Evolutionary conservation across 768 basidiomycete species (phyloP), one percentile per base, ranked within the genome.

Genomic region (Candolleomyces aberdarensis): DNA sequence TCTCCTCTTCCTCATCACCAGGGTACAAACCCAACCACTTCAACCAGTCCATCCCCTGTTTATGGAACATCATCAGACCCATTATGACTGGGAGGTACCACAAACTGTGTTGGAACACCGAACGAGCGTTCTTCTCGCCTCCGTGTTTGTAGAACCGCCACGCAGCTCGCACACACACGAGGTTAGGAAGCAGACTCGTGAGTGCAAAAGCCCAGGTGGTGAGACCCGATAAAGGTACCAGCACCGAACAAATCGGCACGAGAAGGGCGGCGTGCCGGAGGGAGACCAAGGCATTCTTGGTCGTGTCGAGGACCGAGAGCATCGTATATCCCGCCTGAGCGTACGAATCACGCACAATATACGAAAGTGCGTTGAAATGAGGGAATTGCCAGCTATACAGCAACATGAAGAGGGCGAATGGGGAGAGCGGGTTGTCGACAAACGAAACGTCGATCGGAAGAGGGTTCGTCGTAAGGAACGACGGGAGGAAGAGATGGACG

Each of bases 341-440:
- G 73, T 99, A 99, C 19, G 89, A 89, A 10, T 83, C 85, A 41
- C 96, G 86, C 9, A 96, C 83, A 54, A 96, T 78, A 73, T 97
- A 85, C 8, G 95, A 88, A n/a, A 99, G 80, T 1, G 94, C 74
- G 73, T 96, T 98, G 78, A 99, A 98, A 73, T 99, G 96, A 40
- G 96, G 96, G 76, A 98, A 98, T 71, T 99, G 97, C 96, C 96
- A 99, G 62, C 90, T 91, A 77, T 88, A 99, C 9, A 97, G 82
- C 51, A 98, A 74, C 74, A 88, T 81, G 76, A 92, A 93, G 3
- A 99, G 78, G 2, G 88, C 85, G 60, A 92, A 74, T 0, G 94
- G 88, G 0, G 90, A 85, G 46, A 97, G 82, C 0, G 94, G 88
- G 70, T 92, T 95, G 71, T 96, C 85, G 55, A 88, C 76, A 53